Evolutionary conservation across 2,329 filamentous ascomycete genomes (phyloP).

Genomic region (Claviceps africana): DNA sequence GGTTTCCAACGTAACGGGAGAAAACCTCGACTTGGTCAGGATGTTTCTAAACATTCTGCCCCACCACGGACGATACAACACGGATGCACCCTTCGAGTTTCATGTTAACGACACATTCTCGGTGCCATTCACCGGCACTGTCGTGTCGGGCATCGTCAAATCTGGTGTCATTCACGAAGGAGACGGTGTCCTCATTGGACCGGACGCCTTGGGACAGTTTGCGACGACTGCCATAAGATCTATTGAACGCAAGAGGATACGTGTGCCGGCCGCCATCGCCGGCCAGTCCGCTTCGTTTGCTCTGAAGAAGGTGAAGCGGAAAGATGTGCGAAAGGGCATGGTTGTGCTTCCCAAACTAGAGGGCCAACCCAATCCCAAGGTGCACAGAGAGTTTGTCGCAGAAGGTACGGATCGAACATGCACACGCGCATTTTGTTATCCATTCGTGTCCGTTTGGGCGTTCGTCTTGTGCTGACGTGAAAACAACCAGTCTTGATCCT

Average conservation of each 20-base stretch:
- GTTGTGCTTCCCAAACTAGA: slow-evolving; percentile 81
- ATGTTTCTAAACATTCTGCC: slow-evolving; percentile 91
- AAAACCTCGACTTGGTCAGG: slow-evolving; percentile 78
- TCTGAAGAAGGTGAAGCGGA: slow-evolving; percentile 70
- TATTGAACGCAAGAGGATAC: slow-evolving; percentile 87
- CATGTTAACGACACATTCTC: slow-evolving; percentile 96
- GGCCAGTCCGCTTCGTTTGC: slow-evolving; percentile 91
- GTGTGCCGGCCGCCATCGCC: slow-evolving; percentile 73
- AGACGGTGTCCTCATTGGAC: slow-evolving; percentile 79
- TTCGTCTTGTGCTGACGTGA: not conserved
- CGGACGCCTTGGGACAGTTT: slow-evolving; percentile 83
- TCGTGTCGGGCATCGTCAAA: slow-evolving; percentile 88
- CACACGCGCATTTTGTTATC: not conserved
- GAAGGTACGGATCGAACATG: slow-evolving; percentile 39
- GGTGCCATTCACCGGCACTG: slow-evolving; percentile 90
- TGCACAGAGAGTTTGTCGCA: slow-evolving; percentile 63
- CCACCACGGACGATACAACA: slow-evolving; percentile 84
- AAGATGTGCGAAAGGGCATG: slow-evolving; percentile 96
- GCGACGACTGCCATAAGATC: slow-evolving; percentile 73
- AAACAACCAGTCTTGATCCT: slow-evolving; percentile 66
- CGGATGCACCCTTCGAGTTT: slow-evolving; percentile 81
- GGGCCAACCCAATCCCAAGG: slow-evolving; percentile 53
- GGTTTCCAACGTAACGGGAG: slow-evolving; percentile 92
- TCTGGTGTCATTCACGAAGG: slow-evolving; percentile 76
- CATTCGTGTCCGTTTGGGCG: too few species aligned